Base-by-base conservation (phyloP, 371 early-diverging fungal species). In the Capillidium rhysosporum region DNA sequence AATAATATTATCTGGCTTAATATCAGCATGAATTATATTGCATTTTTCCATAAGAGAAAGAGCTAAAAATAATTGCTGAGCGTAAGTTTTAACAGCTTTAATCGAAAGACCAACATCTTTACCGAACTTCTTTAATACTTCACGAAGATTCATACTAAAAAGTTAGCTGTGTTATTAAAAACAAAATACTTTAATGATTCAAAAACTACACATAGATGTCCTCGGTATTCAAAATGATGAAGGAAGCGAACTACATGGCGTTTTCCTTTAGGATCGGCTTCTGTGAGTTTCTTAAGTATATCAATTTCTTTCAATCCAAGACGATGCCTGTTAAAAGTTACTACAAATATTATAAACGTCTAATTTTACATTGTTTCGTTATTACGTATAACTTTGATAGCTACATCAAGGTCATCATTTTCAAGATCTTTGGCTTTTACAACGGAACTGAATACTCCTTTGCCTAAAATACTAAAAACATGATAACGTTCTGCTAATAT, bases 1-100 rank as follows among this genome's bases (percentile, higher is more conserved):
- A 49, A 98, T 69, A 55, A 97, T 84, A 65, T 98, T 98, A 65
- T 97, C 98, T 0, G 98, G 98, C 58, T 98, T 98, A 66, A 98
- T 88, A 67, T 98, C 98, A 45, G 93, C 89, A 64, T 98, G 98
- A n/a, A 96, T 57, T 2, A 97, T 73, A 24, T 71, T 72, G 64
- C 83, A 82, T 61, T 80, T 79, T 56, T 80, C 78, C 44, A 97
- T 68, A 25, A 90, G 65, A 10, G 84, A 80, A 39, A 97, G 69
- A 12, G 92, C 78, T 55, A 85, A 59, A 52, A 98, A 82, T 38
- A 98, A 67, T 55, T 98, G 98, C 41, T 84, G 85, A 9, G 90
- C 88, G 63, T 92, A 94, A 18, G 83, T 67, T 29, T 86, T 77
- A 18, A 96, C 92, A 0, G 95, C 92, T 59, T 83, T 80, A 63